Base-by-base conservation (phyloP, 2,329 filamentous ascomycete genomes). In the Sporothrix euskadiensis region DNA sequence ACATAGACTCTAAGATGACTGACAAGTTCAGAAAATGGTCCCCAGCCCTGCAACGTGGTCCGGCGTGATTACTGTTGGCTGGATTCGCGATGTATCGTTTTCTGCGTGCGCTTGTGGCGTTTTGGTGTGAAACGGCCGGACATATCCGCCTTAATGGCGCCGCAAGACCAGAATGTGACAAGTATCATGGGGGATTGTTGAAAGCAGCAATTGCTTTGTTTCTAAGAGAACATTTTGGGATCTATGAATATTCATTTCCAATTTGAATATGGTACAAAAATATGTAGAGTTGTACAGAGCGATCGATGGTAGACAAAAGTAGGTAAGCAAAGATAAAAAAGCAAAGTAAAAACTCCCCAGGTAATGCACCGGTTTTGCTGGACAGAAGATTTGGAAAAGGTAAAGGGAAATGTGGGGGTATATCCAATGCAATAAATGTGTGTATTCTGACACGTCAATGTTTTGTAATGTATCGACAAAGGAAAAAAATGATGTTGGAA, bases 361-460 rank as follows among this genome's bases (percentile, higher is more conserved):
- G 39, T 68, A 39, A 72, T 72, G 63, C 59, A 47, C 71, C 71
- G 26, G 39, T 41, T 69, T 49, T 56, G 52, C 52, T 56, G 14
- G 49, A 12, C 26, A 41, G 56, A 65, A 59, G 26, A 19, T 41
- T 10, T 47, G 12, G 22, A 44, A 26, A 47, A 26, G 30, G 61
- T n/a, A 4, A 49, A 49, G 14, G 26, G 47, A 63, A 35, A 56
- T 26, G 14, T 26, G 44, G 35, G 71, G 61, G 41, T 69, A 73
- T 73, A 73, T 73, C 65, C 71, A 63, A 70, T 39, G 44, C 65
- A 56, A 63, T 4, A 72, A 39, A 52, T 32, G 39, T 54, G 44
- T 26, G 26, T 19, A 26, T 49, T 70, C 16, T 39, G 47, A 57
- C 52, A 44, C 65, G 26, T 30, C 3, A 22, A 63, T 39, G 6